phyloP scores from a whole-genome alignment of 805 yeast species.

The Torulaspora maleeae region DNA sequence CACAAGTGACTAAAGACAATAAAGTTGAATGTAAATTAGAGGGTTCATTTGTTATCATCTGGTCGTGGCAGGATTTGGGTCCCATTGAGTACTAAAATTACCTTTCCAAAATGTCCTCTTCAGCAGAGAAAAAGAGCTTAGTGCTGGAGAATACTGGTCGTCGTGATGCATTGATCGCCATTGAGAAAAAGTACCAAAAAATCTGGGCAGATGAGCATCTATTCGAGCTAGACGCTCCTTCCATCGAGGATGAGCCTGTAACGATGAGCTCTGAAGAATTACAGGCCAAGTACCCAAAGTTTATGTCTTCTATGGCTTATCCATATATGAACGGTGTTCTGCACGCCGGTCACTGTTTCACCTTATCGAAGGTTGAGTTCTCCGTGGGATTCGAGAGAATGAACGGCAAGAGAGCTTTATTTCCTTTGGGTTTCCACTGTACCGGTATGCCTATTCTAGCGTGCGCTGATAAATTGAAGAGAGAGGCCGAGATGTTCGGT shows the following conservation, averaged over 20 bases:
- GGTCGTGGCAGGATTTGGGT: neutral
- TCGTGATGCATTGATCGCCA: conserved; percentile 86
- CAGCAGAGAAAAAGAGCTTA: conserved; percentile 32
- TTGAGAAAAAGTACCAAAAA: conserved; percentile 83
- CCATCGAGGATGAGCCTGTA: conserved; percentile 56
- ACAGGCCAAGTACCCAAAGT: conserved; percentile 77
- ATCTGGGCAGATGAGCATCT: conserved; percentile 82
- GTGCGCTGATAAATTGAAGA: conserved; percentile 87
- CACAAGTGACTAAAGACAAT: neutral
- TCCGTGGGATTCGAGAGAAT: conserved; percentile 91
- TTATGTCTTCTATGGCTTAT: conserved; percentile 90
- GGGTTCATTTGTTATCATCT: neutral
- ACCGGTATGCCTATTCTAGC: conserved; percentile 98
- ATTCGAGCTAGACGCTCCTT: conserved; percentile 87
- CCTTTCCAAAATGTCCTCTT: conserved; percentile 21
- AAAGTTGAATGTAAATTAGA: neutral
- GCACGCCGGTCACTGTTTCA: conserved; percentile 97
- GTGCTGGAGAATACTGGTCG: conserved; percentile 68
- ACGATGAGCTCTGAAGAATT: conserved; percentile 61
- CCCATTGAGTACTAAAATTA: neutral
- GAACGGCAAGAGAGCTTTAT: conserved; percentile 86
- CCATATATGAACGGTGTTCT: conserved; percentile 99
- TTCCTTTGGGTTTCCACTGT: conserved; percentile 98
- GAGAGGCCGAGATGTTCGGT: conserved; percentile 92
- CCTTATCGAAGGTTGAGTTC: conserved; percentile 89